Percentiles rank a stretch among this genome's conserved stretches.
Conservation (phyloP, 177 flowering plant species). For the Vitis hybrid region DNA sequence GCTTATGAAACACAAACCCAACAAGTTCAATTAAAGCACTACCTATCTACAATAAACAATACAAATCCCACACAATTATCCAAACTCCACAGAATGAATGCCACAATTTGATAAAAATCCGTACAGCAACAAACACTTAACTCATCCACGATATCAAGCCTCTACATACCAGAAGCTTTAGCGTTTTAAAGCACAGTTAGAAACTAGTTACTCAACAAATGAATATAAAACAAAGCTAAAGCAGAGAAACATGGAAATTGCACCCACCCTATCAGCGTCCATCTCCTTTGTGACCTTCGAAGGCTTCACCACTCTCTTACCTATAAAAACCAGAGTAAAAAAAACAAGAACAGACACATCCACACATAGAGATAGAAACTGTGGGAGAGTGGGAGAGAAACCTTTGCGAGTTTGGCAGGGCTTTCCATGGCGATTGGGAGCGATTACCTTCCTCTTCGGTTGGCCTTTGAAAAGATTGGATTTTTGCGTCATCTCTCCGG, state of each 20-base stretch:
- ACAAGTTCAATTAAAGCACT: too few species aligned
- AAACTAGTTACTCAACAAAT: not conserved
- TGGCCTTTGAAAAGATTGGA: slow-evolving; percentile 29
- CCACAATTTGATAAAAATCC: too few species aligned
- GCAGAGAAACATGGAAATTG: not conserved
- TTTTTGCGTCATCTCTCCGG: slow-evolving; percentile 58
- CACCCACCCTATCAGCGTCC: slow-evolving; percentile 56
- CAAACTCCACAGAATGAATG: too few species aligned
- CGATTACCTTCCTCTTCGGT: slow-evolving; percentile 58
- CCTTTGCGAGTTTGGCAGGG: slow-evolving; percentile 54
- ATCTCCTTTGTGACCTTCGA: slow-evolving; percentile 56
- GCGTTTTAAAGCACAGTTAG: too few species aligned
- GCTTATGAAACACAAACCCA: too few species aligned
- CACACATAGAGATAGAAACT: too few species aligned
- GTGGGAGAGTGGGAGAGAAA: not conserved
- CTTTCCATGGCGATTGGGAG: slow-evolving; percentile 77
- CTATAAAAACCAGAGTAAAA: slow-evolving; percentile 25
- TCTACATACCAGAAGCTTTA: too few species aligned
- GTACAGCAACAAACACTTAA: too few species aligned
- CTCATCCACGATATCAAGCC: too few species aligned
- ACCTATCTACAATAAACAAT: too few species aligned
- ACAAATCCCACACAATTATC: too few species aligned
- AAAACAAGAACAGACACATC: not conserved
- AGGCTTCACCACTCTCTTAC: slow-evolving; percentile 63
- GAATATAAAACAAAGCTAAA: too few species aligned